phyloP scores from a whole-genome alignment of 495 filamentous ascomycete species.

The Evansstolkia leycettana region DNA sequence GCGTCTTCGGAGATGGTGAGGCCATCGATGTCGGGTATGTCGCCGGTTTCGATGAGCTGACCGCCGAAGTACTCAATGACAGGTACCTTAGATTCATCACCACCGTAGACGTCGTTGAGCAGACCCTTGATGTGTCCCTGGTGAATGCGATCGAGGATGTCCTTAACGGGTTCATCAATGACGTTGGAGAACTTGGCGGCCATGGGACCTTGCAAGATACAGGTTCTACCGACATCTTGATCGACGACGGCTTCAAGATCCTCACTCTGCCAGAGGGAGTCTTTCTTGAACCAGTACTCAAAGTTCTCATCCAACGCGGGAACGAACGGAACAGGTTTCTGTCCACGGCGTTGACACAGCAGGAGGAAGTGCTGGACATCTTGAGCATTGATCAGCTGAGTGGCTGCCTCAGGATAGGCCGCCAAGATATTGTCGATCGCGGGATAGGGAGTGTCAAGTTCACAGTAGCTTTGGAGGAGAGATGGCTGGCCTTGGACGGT shows the following conservation, averaged over 20 bases:
- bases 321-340: slow-evolving; percentile 95
- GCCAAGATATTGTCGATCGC: slow-evolving; percentile 67
- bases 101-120: slow-evolving; percentile 66
- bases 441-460: slow-evolving; percentile 72
- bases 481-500: slow-evolving; percentile 53
- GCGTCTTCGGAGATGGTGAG: slow-evolving; percentile 64
- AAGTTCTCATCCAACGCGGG: slow-evolving; percentile 89
- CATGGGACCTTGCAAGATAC: slow-evolving; percentile 92
- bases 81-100: slow-evolving; percentile 62
- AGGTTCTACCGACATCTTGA: slow-evolving; percentile 88
- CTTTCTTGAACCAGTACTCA: slow-evolving; percentile 99
- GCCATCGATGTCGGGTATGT: slow-evolving; percentile 63
- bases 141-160: slow-evolving; percentile 86
- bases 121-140: slow-evolving; percentile 69
- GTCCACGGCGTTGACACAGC: slow-evolving; percentile 82
- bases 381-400: slow-evolving; percentile 90
- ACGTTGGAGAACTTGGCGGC: slow-evolving; percentile 80
- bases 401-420: slow-evolving; percentile 72
- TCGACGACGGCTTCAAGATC: slow-evolving; percentile 90
- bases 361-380: slow-evolving; percentile 93
- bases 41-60: slow-evolving; percentile 42
- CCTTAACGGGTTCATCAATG: slow-evolving; percentile 84
- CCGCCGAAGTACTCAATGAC: slow-evolving; percentile 92
- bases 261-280: slow-evolving; percentile 99
- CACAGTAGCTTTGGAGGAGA: slow-evolving; percentile 71